Evolutionary conservation across 164 flowering plant genomes (phyloP).

Genomic region (grape (Vitis vinifera)): DNA sequence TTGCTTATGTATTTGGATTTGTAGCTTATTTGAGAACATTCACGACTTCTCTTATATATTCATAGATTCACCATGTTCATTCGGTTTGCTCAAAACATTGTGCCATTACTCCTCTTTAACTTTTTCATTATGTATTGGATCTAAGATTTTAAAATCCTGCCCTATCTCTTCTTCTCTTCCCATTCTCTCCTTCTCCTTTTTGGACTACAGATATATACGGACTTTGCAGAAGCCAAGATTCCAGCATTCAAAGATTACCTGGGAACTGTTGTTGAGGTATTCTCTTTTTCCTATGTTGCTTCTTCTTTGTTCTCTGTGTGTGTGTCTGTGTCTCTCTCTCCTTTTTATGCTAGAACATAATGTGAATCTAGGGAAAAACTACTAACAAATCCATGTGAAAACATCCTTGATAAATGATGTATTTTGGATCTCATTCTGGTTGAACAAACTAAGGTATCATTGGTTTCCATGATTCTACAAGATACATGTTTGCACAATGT

Average conservation of each 20-base stretch:
- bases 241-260: constrained; percentile 89
- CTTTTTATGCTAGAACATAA: not conserved
- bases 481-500: too few relatives aligned
- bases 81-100: too few relatives aligned
- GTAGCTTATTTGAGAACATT: too few relatives aligned
- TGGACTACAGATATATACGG: constrained; percentile 70
- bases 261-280: constrained; percentile 84
- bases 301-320: not conserved
- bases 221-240: constrained; percentile 90
- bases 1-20: too few relatives aligned
- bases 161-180: not conserved
- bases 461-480: too few relatives aligned
- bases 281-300: not conserved
- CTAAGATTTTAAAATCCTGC: too few relatives aligned
- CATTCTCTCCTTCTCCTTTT: not conserved
- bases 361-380: too few relatives aligned
- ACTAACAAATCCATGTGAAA: too few relatives aligned
- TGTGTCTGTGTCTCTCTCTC: not conserved
- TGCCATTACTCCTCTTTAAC: not conserved
- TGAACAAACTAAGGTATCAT: too few relatives aligned
- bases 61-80: too few relatives aligned
- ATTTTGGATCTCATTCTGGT: too few relatives aligned
- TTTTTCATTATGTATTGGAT: not conserved
- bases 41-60: not conserved
- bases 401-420: too few relatives aligned